These are phyloP conservation scores for Myxozyma vanderwaltii DNA, from an alignment of 805 yeast genomes.

Conservation along the genomic window DNA sequence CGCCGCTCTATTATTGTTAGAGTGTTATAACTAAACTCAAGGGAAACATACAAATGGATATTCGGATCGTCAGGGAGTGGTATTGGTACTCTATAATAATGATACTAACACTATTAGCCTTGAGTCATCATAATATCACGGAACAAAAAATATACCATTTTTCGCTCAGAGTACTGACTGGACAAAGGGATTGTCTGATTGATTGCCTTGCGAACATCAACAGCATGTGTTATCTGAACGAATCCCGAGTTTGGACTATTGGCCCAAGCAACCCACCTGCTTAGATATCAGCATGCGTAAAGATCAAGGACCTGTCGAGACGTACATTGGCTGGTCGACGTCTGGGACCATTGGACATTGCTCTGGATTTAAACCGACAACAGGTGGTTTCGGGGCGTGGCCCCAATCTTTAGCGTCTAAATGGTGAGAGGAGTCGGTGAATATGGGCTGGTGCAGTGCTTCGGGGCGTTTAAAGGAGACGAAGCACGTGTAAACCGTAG, in stretches of 20 bases:
- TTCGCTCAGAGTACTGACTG: slow-evolving; percentile 8
- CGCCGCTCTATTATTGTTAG: neutral
- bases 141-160: neutral
- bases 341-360: slow-evolving; percentile 14
- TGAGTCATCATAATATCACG: neutral
- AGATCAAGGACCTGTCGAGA: neutral
- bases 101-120: neutral
- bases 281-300: neutral
- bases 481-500: slow-evolving; percentile 1
- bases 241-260: neutral
- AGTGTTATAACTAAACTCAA: neutral
- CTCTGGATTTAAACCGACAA: slow-evolving; percentile 12
- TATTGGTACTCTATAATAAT: slow-evolving; percentile 1
- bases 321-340: slow-evolving; percentile 15
- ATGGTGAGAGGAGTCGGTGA: neutral
- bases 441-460: neutral
- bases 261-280: slow-evolving; percentile 18
- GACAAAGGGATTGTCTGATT: neutral
- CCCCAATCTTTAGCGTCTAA: slow-evolving; percentile 1
- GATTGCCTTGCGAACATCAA: slow-evolving; percentile 20
- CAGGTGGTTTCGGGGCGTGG: slow-evolving; percentile 10
- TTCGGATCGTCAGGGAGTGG: slow-evolving; percentile 17
- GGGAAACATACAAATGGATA: slow-evolving; percentile 15
- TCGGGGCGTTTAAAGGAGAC: slow-evolving; percentile 13
- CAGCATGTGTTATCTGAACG: slow-evolving; percentile 13